These are phyloP conservation scores for Amanita pallidorosea DNA, from an alignment of 768 basidiomycete species.

Conservation along the genomic window DNA sequence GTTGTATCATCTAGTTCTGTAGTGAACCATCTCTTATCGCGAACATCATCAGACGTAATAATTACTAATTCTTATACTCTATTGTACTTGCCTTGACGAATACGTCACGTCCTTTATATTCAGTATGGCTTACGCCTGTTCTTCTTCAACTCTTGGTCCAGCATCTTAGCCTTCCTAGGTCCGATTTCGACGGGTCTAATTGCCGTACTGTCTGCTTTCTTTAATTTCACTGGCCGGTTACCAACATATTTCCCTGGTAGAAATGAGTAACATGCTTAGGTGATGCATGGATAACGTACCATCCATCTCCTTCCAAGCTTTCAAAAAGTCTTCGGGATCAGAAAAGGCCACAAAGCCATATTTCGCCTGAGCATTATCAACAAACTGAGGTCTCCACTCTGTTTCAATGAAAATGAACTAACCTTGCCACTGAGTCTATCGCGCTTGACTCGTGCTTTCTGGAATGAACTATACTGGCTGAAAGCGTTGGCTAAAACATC, in stretches of 20 bases:
- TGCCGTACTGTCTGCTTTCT: slow-evolving; percentile 82
- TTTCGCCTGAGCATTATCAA: slow-evolving; percentile 52
- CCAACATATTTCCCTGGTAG: slow-evolving; percentile 88
- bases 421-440: slow-evolving; percentile 94
- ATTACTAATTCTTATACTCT: slow-evolving; percentile 1
- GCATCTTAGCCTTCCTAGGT: slow-evolving; percentile 79
- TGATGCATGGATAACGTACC: slow-evolving; percentile 36
- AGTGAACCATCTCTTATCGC: background rate
- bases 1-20: slow-evolving; percentile 1
- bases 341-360: slow-evolving; percentile 97
- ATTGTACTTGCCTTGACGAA: slow-evolving; percentile 1
- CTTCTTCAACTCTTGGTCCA: slow-evolving; percentile 89
- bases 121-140: slow-evolving; percentile 83
- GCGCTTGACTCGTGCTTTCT: slow-evolving; percentile 90
- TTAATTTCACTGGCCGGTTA: slow-evolving; percentile 91
- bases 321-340: slow-evolving; percentile 96
- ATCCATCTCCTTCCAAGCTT: slow-evolving; percentile 99
- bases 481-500: slow-evolving; percentile 91
- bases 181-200: slow-evolving; percentile 92
- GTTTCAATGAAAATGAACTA: slow-evolving; percentile 7
- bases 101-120: background rate
- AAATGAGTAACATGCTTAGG: slow-evolving; percentile 4
- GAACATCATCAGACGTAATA: slow-evolving; percentile 1
- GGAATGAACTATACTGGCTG: slow-evolving; percentile 85
- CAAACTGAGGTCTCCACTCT: background rate